Percentiles rank a stretch among this genome's conserved stretches.
phyloP scores from a whole-genome alignment of 2,329 filamentous ascomycete genomes.

The Neonectria magnoliae region DNA sequence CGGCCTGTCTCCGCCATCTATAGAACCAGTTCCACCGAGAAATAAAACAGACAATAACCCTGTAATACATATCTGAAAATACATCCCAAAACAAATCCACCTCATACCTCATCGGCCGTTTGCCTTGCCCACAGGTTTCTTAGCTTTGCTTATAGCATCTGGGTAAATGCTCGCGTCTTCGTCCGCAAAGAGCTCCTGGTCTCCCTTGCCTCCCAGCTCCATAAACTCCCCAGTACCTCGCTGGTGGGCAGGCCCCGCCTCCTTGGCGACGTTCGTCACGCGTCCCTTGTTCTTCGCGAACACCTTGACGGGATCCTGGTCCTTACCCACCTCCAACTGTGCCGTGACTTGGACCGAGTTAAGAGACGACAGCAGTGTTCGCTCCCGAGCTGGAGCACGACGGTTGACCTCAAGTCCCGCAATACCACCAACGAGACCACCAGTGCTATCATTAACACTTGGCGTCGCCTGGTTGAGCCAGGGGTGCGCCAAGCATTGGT shows the following conservation, averaged over 20 bases:
- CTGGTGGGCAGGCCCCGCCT: slow-evolving; percentile 73
- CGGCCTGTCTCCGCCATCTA: slow-evolving; percentile 23
- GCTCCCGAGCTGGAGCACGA: slow-evolving; percentile 81
- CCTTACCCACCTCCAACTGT: slow-evolving; percentile 64
- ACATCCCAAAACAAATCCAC: background rate
- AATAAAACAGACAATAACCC: slow-evolving; percentile 12
- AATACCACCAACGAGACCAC: slow-evolving; percentile 89
- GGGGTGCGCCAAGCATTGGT: slow-evolving; percentile 89
- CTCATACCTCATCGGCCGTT: slow-evolving; percentile 23
- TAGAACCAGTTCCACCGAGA: slow-evolving; percentile 13
- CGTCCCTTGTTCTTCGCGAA: slow-evolving; percentile 74
- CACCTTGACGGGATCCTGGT: slow-evolving; percentile 73
- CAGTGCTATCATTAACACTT: slow-evolving; percentile 84
- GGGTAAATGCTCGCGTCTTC: slow-evolving; percentile 65
- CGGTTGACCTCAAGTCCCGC: slow-evolving; percentile 83
- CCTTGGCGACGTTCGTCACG: slow-evolving; percentile 56
- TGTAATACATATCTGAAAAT: slow-evolving; percentile 9
- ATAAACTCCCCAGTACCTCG: slow-evolving; percentile 81
- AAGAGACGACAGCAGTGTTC: slow-evolving; percentile 84
- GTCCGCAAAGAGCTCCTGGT: slow-evolving; percentile 78
- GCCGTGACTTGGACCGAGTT: slow-evolving; percentile 73
- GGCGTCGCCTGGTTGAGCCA: slow-evolving; percentile 77
- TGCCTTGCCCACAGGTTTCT: slow-evolving; percentile 43
- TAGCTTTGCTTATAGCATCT: slow-evolving; percentile 44
- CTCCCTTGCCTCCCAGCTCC: slow-evolving; percentile 85